Evolutionary conservation across 257 asterid species (phyloP), one percentile per base, ranked within the genome.

Genomic region (Pogostemon cablin): DNA sequence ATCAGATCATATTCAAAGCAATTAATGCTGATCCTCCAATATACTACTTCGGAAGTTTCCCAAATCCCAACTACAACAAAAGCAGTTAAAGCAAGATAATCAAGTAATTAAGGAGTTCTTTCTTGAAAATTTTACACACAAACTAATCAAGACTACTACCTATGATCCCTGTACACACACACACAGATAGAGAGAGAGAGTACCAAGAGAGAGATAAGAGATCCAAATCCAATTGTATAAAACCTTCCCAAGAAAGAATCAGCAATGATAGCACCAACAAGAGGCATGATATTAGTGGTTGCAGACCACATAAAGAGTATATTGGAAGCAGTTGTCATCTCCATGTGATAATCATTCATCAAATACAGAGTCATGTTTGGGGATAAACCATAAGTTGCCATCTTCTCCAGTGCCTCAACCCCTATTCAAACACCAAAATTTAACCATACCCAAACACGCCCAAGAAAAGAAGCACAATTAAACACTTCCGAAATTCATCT

Each of bases 181-280:
- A 52, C 4, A 11, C 9, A 37, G 6, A n/a, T 43, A 54, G 5
- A 4, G 9, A 60, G 64, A 53, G 17, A 55, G 1, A 17, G 53
- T 85, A 91, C 97, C 88, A 80, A 9, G 63, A 87, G 83, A 68
- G 86, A 87, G 35, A 83, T 58, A 7, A 84, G 4, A 4, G 89
- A 87, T 55, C 96, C 95, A 65, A 85, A 25, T 34, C 87, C 89
- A 72, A 91, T 87, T 10, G 82, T 85, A 49, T 68, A 65, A 46
- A 84, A 91, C 52, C 86, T 83, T 38, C 96, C 96, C 75, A 88
- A 56, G 74, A 63, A 78, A 41, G 91, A 82, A 78, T 91, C 97
- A 0, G 96, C 86, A 35, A 82, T 20, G 7, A 91, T 20, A 20
- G 96, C 96, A 34, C 87, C 90, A 46, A 87, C 0, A 56, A 91